phyloP scores from a whole-genome alignment of 805 yeast genomes.

The Blastobotrys parvus region DNA sequence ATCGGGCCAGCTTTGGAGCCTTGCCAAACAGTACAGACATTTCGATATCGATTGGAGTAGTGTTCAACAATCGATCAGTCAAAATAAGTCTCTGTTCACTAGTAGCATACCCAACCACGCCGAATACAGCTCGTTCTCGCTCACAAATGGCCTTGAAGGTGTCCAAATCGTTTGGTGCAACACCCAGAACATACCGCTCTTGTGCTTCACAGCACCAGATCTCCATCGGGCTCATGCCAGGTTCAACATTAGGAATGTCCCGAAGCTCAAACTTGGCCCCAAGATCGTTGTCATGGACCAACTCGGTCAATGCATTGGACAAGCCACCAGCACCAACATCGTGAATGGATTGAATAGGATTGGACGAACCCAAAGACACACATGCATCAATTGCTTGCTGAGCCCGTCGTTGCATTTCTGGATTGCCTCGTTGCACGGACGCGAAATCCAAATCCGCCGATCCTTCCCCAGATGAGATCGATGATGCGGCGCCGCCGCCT shows the following conservation, averaged over 20 bases:
- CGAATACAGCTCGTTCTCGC: constrained; percentile 94
- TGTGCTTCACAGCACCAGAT: constrained; percentile 99
- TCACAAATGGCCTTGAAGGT: constrained; percentile 71
- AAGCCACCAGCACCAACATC: constrained; percentile 99
- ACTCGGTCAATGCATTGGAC: constrained; percentile 93
- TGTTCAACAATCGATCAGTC: constrained; percentile 66
- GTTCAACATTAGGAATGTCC: constrained; percentile 82
- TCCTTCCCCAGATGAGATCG: constrained; percentile 92
- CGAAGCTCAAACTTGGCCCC: constrained; percentile 93
- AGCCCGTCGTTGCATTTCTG: constrained; percentile 98
- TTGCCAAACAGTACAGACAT: constrained; percentile 94
- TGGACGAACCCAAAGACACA: constrained; percentile 62
- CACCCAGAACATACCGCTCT: constrained; percentile 94
- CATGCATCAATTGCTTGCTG: constrained; percentile 97
- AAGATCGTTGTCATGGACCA: constrained; percentile 92
- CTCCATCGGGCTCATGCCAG: constrained; percentile 99
- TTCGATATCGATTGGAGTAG: constrained; percentile 89
- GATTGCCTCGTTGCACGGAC: constrained; percentile 98
- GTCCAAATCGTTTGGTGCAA: constrained; percentile 66
- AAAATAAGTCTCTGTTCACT: constrained; percentile 74
- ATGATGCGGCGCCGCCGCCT: constrained; percentile 99
- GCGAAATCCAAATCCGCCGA: constrained; percentile 96
- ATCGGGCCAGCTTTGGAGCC: constrained; percentile 89
- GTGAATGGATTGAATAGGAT: constrained; percentile 90
- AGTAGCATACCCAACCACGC: constrained; percentile 93